Conservation (phyloP, 768 basidiomycete species). For the Mycena rosella region DNA sequence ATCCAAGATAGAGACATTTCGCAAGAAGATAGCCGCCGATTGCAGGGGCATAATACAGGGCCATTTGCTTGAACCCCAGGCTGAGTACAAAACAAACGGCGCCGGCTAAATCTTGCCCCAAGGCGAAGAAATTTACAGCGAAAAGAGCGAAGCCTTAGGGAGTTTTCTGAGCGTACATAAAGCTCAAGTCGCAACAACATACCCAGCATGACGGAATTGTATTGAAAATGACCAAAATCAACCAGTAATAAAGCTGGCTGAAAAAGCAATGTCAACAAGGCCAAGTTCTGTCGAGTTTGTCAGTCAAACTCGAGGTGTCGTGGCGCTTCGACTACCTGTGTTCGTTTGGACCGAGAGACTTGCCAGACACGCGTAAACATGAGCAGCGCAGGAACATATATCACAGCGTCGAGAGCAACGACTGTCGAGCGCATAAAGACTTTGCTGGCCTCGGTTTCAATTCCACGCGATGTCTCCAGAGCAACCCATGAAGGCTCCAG, state of each 20-base stretch:
- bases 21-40: constrained; percentile 92
- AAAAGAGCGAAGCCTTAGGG: constrained; percentile 75
- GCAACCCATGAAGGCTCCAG: constrained; percentile 78
- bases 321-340: constrained; percentile 66
- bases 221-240: constrained; percentile 96
- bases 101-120: constrained; percentile 78
- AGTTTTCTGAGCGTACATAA: constrained; percentile 16
- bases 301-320: constrained; percentile 13
- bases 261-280: constrained; percentile 78
- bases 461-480: constrained; percentile 75
- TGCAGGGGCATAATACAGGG: constrained; percentile 92
- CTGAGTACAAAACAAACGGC: constrained; percentile 87
- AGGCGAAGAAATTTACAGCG: constrained; percentile 77
- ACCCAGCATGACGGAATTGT: constrained; percentile 96
- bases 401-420: constrained; percentile 70
- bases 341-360: constrained; percentile 76
- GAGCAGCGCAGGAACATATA: constrained; percentile 82
- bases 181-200: constrained; percentile 39
- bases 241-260: constrained; percentile 88
- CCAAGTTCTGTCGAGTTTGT: constrained; percentile 66
- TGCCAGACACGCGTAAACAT: constrained; percentile 78
- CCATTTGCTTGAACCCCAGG: constrained; percentile 96
- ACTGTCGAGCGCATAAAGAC: constrained; percentile 88
- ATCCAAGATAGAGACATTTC: constrained; percentile 89
- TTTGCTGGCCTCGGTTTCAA: constrained; percentile 75